Base-by-base conservation (phyloP, 2,329 filamentous ascomycete species). In the Raffaelea arxii region DNA sequence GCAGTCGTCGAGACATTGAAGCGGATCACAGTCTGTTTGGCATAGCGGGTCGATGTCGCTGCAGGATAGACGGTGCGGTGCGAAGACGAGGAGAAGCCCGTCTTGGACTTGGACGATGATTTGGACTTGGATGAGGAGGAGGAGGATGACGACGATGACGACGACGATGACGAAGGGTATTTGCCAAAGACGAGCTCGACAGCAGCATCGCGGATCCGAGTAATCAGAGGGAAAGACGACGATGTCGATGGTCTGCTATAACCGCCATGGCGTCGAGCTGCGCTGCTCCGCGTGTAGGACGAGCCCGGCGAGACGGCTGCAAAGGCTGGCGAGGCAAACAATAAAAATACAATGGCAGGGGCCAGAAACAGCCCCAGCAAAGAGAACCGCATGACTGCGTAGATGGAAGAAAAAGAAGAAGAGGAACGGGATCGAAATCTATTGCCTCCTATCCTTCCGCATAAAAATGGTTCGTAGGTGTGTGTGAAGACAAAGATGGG, bases 1-100 rank as follows among this genome's bases (percentile, higher is more conserved):
- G 80, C 73, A 3, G 72, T 64, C 23, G 76, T 80, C 51, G 75
- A 81, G 46, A 96, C 69, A 58, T 84, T 87, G 72, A 97, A 96
- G 35, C 92, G 82, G 52, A 97, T 68, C 16, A 98, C 88, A n/a
- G 95, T 74, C 63, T 96, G 82, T 51, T 84, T 78, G 51, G 80
- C 78, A 61, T 95, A 95, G 52, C 54, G 60, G 49, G 56, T 53
- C 58, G 49, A 53, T 46, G 55, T 46, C 48, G 49, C 55, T 41
- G 56, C 32, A n/a, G 32, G 5, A 36, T 36, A 36, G 9, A 9
- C 9, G 9, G 9, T 9, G n/a, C n/a, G n/a, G n/a, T n/a, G n/a
- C n/a, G n/a, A n/a, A n/a, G n/a, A n/a, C n/a, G n/a, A n/a, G n/a
- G n/a, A n/a, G n/a, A n/a, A n/a, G n/a, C n/a, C n/a, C n/a, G n/a